Base-by-base conservation (phyloP, 345 rosid genomes). In the Camelina laxa region DNA sequence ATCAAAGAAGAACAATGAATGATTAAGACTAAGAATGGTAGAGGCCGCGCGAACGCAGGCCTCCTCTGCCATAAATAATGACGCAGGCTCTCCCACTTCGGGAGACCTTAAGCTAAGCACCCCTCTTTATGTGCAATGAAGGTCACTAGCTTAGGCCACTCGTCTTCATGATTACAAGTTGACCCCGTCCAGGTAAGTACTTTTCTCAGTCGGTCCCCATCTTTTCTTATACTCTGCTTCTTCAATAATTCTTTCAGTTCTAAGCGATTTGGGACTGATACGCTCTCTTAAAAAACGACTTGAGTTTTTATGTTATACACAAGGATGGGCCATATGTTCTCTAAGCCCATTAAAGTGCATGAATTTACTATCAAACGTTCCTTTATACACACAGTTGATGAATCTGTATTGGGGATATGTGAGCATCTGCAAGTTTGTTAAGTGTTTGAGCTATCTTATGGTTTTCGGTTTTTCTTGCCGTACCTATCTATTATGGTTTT, bases 11-110 rank as follows among this genome's bases (percentile, higher is more conserved):
- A n/a, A n/a, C n/a, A n/a, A n/a, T n/a, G n/a, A n/a, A n/a, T 39
- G 2, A 22, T 22, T 12, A 39, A 12, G 7, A 42, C 47, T 42
- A 9, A 36, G 4, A 9, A 15, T 45, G 9, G 9, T 45, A 45
- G 19, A 7, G 50, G 7, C 50, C 19, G 17, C 50, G 50, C 19
- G 19, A n/a, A 45, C 19, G 9, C 49, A 45, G 19, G 49, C 49
- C 19, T 16, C 49, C 49, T n/a, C 49, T 45, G 49, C 19, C 49
- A 45, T 19, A 15, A 49, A 48, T 48, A 48, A 17, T 48, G 53
- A 48, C 53, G 22, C 53, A 48, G 12, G 53, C 53, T 48, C 53
- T 48, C 21, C 53, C 53, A 48, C 53, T 48, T 48, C 22, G 22
- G 53, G 21, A 48, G 22, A 48, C 53, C 22, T 48, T 48, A 48